These are phyloP conservation scores for Scedosporium apiospermum DNA, from an alignment of 2,329 filamentous ascomycete species.

Conservation along the genomic window DNA sequence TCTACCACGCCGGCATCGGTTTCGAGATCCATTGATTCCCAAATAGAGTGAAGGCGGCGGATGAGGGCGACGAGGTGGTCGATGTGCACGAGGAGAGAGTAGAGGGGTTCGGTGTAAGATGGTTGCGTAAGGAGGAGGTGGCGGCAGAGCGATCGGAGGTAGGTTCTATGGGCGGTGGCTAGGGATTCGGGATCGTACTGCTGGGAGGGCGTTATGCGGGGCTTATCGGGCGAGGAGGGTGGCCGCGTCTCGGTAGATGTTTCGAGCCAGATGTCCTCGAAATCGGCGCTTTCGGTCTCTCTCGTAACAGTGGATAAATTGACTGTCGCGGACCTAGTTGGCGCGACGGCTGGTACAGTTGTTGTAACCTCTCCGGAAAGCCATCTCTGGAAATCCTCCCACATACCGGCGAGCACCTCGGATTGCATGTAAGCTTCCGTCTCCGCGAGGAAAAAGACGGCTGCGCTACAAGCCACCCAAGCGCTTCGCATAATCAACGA, in stretches of 20 bases:
- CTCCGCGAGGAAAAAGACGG: slow-evolving; percentile 82
- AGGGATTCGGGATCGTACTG: slow-evolving; percentile 75
- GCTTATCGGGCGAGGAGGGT: slow-evolving; percentile 12
- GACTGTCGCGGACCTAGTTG: slow-evolving; percentile 1
- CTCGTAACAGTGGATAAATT: slow-evolving; percentile 8
- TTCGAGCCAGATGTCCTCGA: slow-evolving; percentile 32
- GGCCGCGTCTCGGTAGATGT: slow-evolving; percentile 7
- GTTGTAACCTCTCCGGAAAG: slow-evolving; percentile 30
- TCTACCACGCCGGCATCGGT: slow-evolving; percentile 74
- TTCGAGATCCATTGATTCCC: slow-evolving; percentile 71
- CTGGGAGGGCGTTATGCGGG: slow-evolving; percentile 12
- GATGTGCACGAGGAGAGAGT: slow-evolving; percentile 60
- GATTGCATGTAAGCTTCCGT: slow-evolving; percentile 83
- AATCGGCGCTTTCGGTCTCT: slow-evolving; percentile 9
- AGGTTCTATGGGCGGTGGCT: slow-evolving; percentile 67
- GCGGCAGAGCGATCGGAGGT: slow-evolving; percentile 59
- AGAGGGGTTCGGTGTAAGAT: slow-evolving; percentile 55
- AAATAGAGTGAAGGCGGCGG: slow-evolving; percentile 64
- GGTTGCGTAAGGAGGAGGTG: slow-evolving; percentile 57
- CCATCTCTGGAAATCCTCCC: slow-evolving; percentile 72
- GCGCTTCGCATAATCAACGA: slow-evolving; percentile 64
- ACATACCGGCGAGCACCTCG: slow-evolving; percentile 74
- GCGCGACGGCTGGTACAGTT: slow-evolving; percentile 8
- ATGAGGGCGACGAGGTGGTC: slow-evolving; percentile 75
- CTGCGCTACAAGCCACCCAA: slow-evolving; percentile 84